phyloP scores from a whole-genome alignment of 352 stramenopile species.

The Pseudoperonospora humuli region DNA sequence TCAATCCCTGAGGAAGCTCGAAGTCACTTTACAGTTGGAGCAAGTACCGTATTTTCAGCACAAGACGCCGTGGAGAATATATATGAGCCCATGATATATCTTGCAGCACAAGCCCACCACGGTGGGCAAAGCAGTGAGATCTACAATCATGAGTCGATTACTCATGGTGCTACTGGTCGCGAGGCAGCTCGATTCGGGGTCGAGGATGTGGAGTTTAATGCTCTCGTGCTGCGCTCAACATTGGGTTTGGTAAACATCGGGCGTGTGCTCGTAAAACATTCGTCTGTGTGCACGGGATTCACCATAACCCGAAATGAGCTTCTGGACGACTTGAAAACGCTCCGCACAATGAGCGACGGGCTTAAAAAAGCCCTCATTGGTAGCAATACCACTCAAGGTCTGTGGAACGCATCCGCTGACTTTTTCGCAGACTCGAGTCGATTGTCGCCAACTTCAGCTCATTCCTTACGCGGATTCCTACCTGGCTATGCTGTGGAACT shows the following conservation, averaged over 20 bases:
- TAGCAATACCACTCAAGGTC: conserved; percentile 21
- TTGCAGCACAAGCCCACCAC: conserved; percentile 26
- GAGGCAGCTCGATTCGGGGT: conserved; percentile 34
- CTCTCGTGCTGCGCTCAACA: conserved; percentile 57
- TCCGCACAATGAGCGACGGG: conserved; percentile 18
- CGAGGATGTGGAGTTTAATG: conserved; percentile 77
- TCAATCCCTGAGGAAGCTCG: conserved; percentile 43
- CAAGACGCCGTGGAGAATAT: conserved; percentile 39
- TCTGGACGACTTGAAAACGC: conserved; percentile 27
- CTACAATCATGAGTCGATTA: conserved; percentile 1
- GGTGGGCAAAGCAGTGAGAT: background rate
- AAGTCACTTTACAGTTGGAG: conserved; percentile 39
- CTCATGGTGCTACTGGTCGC: background rate
- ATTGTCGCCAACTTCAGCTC: conserved; percentile 16
- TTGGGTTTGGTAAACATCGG: conserved; percentile 60
- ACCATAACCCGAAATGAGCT: conserved; percentile 35
- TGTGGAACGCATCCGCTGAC: conserved; percentile 58
- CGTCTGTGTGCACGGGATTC: conserved; percentile 49
- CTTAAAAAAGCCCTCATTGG: conserved; percentile 44
- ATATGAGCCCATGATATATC: conserved; percentile 81
- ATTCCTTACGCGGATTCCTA: conserved; percentile 53
- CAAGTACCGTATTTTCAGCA: conserved; percentile 21
- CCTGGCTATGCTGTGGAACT: conserved; percentile 48
- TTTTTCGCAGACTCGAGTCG: conserved; percentile 45
- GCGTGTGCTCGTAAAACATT: conserved; percentile 48